These are phyloP conservation scores for Exophiala oligosperma DNA, from an alignment of 2,329 filamentous ascomycete genomes.

Conservation along the genomic window DNA sequence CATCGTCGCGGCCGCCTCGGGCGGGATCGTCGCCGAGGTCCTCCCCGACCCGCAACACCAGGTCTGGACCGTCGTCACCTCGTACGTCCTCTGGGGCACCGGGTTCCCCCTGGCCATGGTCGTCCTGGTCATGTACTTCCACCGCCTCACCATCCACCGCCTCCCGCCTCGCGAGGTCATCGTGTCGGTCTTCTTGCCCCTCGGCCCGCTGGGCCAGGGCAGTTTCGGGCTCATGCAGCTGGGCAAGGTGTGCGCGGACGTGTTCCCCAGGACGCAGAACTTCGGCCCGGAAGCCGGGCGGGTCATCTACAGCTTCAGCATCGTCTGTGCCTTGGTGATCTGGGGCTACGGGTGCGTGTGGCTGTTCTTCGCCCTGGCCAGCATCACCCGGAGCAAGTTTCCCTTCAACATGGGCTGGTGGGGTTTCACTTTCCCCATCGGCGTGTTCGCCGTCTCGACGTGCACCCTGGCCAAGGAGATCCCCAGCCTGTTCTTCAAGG, in stretches of 20 bases:
- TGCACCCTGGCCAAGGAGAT: conserved; percentile 49
- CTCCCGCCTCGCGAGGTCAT: conserved; percentile 67
- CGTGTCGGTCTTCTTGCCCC: conserved; percentile 66
- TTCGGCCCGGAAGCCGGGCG: conserved; percentile 29
- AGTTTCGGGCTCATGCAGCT: conserved; percentile 58
- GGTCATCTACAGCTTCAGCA: conserved; percentile 31
- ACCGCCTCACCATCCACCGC: conserved; percentile 65
- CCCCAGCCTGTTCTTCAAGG: conserved; percentile 55
- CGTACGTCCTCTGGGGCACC: conserved; percentile 69
- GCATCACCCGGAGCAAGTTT: conserved; percentile 41
- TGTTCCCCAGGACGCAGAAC: conserved; percentile 36
- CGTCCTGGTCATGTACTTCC: conserved; percentile 68
- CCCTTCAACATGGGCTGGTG: conserved; percentile 65
- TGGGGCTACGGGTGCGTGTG: conserved; percentile 42
- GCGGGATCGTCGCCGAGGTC: conserved; percentile 64
- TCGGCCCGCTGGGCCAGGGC: conserved; percentile 67
- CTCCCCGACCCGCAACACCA: conserved; percentile 55
- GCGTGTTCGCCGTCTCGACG: conserved; percentile 53
- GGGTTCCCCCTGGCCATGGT: conserved; percentile 62
- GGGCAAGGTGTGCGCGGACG: conserved; percentile 46
- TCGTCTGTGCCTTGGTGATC: conserved; percentile 36
- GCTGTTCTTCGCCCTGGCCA: conserved; percentile 40
- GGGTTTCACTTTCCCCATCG: conserved; percentile 61
- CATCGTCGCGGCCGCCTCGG: conserved; percentile 65
- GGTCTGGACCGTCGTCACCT: conserved; percentile 62